These are phyloP conservation scores for Leccinellum luteum DNA, from an alignment of 768 basidiomycete genomes.

Conservation along the genomic window DNA sequence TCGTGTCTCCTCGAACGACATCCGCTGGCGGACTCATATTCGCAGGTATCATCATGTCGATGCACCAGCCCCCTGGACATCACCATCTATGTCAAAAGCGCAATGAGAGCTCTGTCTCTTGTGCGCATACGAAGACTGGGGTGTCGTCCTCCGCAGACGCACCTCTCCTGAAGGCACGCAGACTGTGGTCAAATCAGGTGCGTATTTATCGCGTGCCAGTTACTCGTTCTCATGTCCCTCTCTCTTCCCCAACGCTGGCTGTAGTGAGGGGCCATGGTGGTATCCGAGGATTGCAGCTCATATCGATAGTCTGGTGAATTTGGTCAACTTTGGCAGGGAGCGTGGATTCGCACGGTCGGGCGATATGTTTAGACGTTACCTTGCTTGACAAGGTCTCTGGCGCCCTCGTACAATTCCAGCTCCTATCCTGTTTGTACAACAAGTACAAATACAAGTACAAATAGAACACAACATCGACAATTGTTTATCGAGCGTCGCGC, in stretches of 20 bases:
- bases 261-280: constrained; percentile 77
- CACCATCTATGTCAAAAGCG: constrained; percentile 33
- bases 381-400: too few relatives aligned
- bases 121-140: constrained; percentile 83
- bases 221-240: neutral
- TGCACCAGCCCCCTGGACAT: constrained; percentile 44
- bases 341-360: too few relatives aligned
- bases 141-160: constrained; percentile 68
- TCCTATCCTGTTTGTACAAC: too few relatives aligned
- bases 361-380: too few relatives aligned
- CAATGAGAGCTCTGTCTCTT: constrained; percentile 55
- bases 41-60: constrained; percentile 85
- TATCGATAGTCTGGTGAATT: neutral
- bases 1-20: constrained; percentile 34
- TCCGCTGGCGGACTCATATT: constrained; percentile 56
- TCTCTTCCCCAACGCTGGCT: neutral
- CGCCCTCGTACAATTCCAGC: too few relatives aligned
- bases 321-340: too few relatives aligned
- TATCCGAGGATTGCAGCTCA: neutral
- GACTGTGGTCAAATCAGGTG: constrained; percentile 67
- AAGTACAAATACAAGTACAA: too few relatives aligned
- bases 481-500: too few relatives aligned
- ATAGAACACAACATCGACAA: too few relatives aligned
- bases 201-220: constrained; percentile 20
- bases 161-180: constrained; percentile 34